Conservation (phyloP, 495 filamentous ascomycete species). For the Podospora pseudocomata region DNA sequence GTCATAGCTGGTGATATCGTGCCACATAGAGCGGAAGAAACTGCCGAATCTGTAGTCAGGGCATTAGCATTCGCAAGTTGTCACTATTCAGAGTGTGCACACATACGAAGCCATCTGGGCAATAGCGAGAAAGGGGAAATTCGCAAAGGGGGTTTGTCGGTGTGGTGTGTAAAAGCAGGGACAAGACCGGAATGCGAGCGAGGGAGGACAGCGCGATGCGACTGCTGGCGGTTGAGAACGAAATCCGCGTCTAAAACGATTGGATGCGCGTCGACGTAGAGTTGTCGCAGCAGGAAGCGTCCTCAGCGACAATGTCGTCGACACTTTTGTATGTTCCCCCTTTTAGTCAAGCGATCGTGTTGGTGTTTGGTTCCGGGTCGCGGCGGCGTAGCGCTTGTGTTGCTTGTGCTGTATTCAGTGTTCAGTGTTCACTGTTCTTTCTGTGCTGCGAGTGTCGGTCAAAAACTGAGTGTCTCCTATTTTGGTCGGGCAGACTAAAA, state of each 20-base stretch:
- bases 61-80: background rate
- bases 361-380: background rate
- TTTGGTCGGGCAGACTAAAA: background rate
- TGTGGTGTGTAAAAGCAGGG: background rate
- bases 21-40: conserved; percentile 63
- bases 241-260: background rate
- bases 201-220: background rate
- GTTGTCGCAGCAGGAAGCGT: background rate
- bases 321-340: background rate
- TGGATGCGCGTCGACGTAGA: background rate
- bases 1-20: conserved; percentile 81
- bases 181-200: background rate
- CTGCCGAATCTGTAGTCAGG: background rate
- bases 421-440: background rate
- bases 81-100: background rate
- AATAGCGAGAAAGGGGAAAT: background rate
- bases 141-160: background rate
- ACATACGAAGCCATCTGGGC: background rate
- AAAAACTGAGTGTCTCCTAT: background rate
- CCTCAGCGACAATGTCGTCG: background rate
- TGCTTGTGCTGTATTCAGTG: background rate
- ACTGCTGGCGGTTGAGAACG: background rate
- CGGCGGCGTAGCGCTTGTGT: background rate
- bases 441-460: background rate
- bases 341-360: background rate